phyloP scores from a whole-genome alignment of 768 basidiomycete genomes.

The Naganishia vaughanmartiniae region DNA sequence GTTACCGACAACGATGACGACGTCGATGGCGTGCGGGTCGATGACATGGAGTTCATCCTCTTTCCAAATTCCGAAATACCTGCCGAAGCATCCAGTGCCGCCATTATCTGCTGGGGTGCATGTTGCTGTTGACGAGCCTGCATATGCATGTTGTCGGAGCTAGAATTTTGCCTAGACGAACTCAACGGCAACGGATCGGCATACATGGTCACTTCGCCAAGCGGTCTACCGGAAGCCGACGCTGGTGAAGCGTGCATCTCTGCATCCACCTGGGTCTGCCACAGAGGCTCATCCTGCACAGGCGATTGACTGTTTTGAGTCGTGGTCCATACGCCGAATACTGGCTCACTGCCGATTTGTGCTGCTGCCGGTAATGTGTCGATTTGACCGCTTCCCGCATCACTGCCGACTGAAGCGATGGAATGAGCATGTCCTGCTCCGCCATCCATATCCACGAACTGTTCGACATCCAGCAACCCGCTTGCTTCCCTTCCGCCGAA shows the following conservation, averaged over 20 bases:
- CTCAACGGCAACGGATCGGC: slow-evolving; percentile 9
- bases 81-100: neutral
- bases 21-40: slow-evolving; percentile 11
- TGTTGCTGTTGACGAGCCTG: neutral
- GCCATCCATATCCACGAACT: slow-evolving; percentile 19
- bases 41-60: slow-evolving; percentile 30
- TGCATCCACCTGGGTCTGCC: slow-evolving; percentile 12
- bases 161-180: too few species aligned
- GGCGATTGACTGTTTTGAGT: neutral
- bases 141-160: neutral
- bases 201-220: slow-evolving; percentile 1
- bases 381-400: neutral
- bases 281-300: neutral
- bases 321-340: slow-evolving; percentile 13
- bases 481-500: slow-evolving; percentile 26
- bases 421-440: neutral
- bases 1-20: neutral
- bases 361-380: neutral
- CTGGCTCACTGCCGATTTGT: neutral
- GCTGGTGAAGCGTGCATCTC: neutral
- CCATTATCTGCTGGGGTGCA: neutral
- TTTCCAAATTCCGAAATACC: slow-evolving; percentile 27
- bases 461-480: slow-evolving; percentile 14
- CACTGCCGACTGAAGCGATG: neutral
- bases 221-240: neutral